Conservation (phyloP, 148 eudicot species). For the Beta vulgaris region DNA sequence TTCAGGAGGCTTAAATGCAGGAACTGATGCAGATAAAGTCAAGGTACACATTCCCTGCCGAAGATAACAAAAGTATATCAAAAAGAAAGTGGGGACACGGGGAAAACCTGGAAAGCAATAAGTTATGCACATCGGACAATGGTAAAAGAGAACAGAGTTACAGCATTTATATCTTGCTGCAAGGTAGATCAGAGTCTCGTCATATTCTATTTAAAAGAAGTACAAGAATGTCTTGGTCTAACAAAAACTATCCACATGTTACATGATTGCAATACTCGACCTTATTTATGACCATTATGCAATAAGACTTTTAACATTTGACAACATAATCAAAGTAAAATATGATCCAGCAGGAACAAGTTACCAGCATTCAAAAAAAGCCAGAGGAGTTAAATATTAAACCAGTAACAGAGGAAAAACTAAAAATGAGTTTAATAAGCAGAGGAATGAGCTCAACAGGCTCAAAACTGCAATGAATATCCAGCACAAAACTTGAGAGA, state of each 20-base stretch:
- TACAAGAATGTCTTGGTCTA: neutral
- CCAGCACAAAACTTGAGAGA: neutral
- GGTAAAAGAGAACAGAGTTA: neutral
- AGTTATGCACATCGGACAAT: neutral
- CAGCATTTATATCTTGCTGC: neutral
- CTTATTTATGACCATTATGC: neutral
- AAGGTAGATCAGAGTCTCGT: neutral
- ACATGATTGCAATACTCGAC: neutral
- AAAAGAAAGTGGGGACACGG: neutral
- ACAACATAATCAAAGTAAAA: no score
- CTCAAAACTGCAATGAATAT: neutral
- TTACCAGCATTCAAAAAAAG: neutral
- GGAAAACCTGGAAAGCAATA: neutral
- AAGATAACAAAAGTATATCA: neutral
- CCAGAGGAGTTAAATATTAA: neutral
- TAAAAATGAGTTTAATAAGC: no score
- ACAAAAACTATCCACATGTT: neutral
- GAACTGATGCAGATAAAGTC: conserved; percentile 60
- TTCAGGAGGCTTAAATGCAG: conserved; percentile 31
- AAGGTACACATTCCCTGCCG: conserved; percentile 42
- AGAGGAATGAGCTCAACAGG: neutral
- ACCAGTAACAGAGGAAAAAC: no score
- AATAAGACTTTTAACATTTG: neutral
- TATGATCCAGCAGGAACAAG: neutral
- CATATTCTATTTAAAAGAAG: neutral